phyloP scores from a whole-genome alignment of 169 alveolate genomes.

The Eimeria falciformis region DNA sequence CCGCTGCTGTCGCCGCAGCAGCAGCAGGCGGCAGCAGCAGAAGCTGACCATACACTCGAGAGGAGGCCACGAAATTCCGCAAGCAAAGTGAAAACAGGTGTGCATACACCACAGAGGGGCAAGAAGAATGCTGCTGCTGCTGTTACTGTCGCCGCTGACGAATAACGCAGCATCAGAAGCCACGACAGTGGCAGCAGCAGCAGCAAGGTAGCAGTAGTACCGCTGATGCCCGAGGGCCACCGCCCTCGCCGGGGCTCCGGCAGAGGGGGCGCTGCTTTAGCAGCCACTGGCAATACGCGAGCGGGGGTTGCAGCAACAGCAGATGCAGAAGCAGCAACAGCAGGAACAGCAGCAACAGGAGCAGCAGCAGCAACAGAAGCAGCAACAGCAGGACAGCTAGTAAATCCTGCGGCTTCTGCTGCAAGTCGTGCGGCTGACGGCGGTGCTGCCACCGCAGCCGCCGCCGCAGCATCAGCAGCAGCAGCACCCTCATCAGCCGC shows the following conservation, averaged over 20 bases:
- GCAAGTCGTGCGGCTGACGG: neutral
- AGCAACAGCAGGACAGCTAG: neutral
- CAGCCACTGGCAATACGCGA: neutral
- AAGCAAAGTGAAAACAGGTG: too few relatives aligned
- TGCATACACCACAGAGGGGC: neutral
- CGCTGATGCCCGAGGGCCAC: conserved; percentile 22
- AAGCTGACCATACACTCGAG: neutral
- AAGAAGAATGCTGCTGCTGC: conserved; percentile 1
- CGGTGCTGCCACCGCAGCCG: neutral
- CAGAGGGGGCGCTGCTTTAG: conserved; percentile 29
- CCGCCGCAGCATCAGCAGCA: neutral
- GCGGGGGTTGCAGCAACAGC: neutral
- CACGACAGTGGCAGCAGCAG: neutral
- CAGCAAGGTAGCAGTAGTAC: neutral
- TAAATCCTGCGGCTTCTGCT: neutral
- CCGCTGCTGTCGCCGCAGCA: neutral
- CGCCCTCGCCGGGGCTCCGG: conserved; percentile 44
- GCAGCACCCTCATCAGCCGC: neutral
- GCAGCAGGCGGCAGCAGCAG: conserved; percentile 27
- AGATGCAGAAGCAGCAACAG: neutral
- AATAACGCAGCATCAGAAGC: conserved; percentile 11
- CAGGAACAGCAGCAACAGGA: neutral
- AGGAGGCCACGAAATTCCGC: neutral
- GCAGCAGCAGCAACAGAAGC: conserved; percentile 13
- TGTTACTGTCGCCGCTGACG: conserved; percentile 17